phyloP scores from a whole-genome alignment of 2,329 filamentous ascomycete genomes.

The Dactylellina haptotyla region DNA sequence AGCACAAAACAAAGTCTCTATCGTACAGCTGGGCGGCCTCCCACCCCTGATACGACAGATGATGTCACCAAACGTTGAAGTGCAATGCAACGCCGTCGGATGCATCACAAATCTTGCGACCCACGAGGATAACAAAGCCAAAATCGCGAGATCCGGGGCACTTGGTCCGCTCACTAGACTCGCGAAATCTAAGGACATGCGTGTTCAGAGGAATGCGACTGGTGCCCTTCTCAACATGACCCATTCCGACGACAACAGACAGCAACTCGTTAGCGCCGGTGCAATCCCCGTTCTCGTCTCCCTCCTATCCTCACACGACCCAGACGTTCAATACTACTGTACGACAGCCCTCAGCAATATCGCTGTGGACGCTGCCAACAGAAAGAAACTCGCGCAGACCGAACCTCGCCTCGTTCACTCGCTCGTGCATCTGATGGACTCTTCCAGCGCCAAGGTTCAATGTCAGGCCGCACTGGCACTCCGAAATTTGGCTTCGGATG shows the following conservation, averaged over 20 bases:
- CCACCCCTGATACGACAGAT: slow-evolving; percentile 95
- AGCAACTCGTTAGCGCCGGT: slow-evolving; percentile 95
- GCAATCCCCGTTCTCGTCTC: slow-evolving; percentile 98
- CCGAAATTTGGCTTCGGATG: slow-evolving; percentile 93
- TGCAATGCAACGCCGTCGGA: slow-evolving; percentile 98
- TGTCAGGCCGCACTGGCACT: slow-evolving; percentile 95
- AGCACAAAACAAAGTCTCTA: slow-evolving; percentile 98
- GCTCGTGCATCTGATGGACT: slow-evolving; percentile 95
- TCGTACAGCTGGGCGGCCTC: slow-evolving; percentile 90
- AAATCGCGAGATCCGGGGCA: slow-evolving; percentile 94
- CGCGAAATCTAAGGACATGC: slow-evolving; percentile 98
- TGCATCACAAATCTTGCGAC: slow-evolving; percentile 99
- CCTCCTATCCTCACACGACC: slow-evolving; percentile 88
- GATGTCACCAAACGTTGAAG: slow-evolving; percentile 97
- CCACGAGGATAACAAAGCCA: slow-evolving; percentile 98
- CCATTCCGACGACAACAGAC: slow-evolving; percentile 97
- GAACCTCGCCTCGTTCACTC: slow-evolving; percentile 93
- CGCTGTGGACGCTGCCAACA: slow-evolving; percentile 89
- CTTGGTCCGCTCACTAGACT: slow-evolving; percentile 88
- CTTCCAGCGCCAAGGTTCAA: slow-evolving; percentile 95
- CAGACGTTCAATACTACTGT: slow-evolving; percentile 99
- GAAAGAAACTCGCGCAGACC: slow-evolving; percentile 87
- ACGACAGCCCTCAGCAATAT: slow-evolving; percentile 99
- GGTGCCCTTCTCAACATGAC: slow-evolving; percentile 98
- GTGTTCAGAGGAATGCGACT: slow-evolving; percentile 96